A percentile compares a stretch with the other conserved stretches of the same genome.
phyloP scores from a whole-genome alignment of 1,284 basidiomycete species.

The Vanrija pseudolonga region DNA sequence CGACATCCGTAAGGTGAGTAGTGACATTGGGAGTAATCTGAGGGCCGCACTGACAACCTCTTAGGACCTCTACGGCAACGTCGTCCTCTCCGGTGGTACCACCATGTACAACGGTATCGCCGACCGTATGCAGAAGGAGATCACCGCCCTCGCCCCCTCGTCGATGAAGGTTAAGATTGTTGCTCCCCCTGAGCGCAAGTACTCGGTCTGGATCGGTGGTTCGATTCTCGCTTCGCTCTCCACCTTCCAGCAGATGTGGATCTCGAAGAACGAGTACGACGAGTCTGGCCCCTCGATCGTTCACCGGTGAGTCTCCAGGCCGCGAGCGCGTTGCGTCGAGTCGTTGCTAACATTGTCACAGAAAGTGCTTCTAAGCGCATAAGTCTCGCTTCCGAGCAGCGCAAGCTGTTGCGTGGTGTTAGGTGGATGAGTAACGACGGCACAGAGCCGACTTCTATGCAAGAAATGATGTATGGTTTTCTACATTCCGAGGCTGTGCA shows the following conservation, averaged over 20 bases:
- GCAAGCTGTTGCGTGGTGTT: too few relatives aligned
- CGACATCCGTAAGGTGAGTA: conserved; percentile 40
- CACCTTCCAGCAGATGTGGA: conserved; percentile 77
- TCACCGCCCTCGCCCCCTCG: conserved; percentile 75
- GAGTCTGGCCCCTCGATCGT: conserved; percentile 79
- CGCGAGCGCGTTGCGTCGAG: neutral
- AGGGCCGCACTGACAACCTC: too few relatives aligned
- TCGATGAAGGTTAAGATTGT: conserved; percentile 74
- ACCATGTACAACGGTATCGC: conserved; percentile 97
- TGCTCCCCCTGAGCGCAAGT: conserved; percentile 71
- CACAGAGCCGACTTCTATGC: too few relatives aligned
- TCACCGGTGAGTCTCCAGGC: conserved; percentile 42
- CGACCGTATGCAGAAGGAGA: conserved; percentile 98
- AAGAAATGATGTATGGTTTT: too few relatives aligned
- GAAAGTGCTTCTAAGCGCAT: conserved; percentile 42
- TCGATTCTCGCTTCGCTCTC: conserved; percentile 92
- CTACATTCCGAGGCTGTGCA: too few relatives aligned
- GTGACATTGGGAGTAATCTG: neutral
- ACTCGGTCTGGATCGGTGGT: conserved; percentile 98
- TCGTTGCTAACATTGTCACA: conserved; percentile 22
- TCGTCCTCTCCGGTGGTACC: conserved; percentile 87
- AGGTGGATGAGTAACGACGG: too few relatives aligned
- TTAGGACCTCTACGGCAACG: conserved; percentile 48
- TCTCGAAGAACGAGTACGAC: conserved; percentile 62
- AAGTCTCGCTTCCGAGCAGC: too few relatives aligned